Evolutionary conservation across 2,329 filamentous ascomycete genomes (phyloP).

Genomic region (Xylariaceae sp.): DNA sequence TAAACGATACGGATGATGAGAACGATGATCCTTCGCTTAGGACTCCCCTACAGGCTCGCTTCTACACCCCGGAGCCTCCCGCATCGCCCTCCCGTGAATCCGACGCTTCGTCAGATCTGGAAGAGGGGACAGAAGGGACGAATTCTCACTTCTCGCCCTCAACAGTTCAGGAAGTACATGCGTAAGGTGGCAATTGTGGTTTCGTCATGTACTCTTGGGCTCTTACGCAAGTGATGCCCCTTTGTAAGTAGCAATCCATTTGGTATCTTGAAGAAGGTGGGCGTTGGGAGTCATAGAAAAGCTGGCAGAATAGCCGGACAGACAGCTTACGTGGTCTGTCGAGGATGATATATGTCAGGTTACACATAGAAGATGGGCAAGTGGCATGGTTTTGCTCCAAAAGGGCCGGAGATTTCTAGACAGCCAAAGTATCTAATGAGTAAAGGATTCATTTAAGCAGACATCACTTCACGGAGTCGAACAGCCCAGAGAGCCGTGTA

Average conservation of each 20-base stretch:
- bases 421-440: background rate
- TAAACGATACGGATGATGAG: constrained; percentile 34
- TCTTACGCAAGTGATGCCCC: no score
- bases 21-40: constrained; percentile 17
- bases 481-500: no score
- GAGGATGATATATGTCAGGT: background rate
- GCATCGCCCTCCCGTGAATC: constrained; percentile 27
- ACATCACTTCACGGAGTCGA: no score
- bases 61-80: constrained; percentile 41
- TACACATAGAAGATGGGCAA: background rate
- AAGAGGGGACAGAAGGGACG: constrained; percentile 18
- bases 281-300: no score
- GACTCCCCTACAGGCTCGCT: constrained; percentile 31
- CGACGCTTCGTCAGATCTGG: constrained; percentile 15
- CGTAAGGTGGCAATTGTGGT: constrained; percentile 20
- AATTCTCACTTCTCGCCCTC: constrained; percentile 31
- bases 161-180: constrained; percentile 32
- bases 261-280: no score
- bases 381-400: background rate
- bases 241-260: no score
- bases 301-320: no score
- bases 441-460: background rate
- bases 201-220: constrained; percentile 4
- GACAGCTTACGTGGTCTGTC: no score
- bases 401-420: background rate